A percentile compares a stretch with the other conserved stretches of the same genome.
phyloP scores from a whole-genome alignment of 176 grass and related monocot species.

The Aegilops longissima region DNA sequence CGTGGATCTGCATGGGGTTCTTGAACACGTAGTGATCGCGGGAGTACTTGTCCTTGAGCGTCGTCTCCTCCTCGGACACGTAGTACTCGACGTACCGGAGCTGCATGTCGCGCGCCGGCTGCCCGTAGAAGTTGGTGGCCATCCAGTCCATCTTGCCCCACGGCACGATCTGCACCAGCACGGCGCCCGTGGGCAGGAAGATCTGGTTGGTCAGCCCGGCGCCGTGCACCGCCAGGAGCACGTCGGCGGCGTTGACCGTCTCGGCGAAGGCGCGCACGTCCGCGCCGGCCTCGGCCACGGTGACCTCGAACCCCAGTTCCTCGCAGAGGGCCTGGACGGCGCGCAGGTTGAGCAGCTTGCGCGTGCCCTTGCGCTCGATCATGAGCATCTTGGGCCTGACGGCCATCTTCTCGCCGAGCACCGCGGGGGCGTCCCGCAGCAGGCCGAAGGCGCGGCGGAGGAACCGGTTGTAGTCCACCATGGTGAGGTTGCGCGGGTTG shows the following conservation, averaged over 20 bases:
- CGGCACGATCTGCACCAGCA: slow-evolving; percentile 56
- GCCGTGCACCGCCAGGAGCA: slow-evolving; percentile 75
- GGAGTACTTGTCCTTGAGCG: slow-evolving; percentile 64
- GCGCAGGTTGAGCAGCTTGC: slow-evolving; percentile 50
- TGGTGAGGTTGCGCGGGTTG: slow-evolving; percentile 50
- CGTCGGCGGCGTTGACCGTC: slow-evolving; percentile 65
- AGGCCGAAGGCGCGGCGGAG: slow-evolving; percentile 37
- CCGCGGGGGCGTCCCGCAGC: slow-evolving; percentile 18
- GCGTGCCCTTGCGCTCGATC: slow-evolving; percentile 51
- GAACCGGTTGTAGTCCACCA: slow-evolving; percentile 59
- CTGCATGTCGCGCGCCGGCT: slow-evolving; percentile 34
- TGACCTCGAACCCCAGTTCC: slow-evolving; percentile 45
- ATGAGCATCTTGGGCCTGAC: slow-evolving; percentile 30
- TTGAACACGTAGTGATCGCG: slow-evolving; percentile 78
- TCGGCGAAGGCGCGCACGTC: slow-evolving; percentile 56
- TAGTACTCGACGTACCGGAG: slow-evolving; percentile 88
- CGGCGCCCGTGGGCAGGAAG: slow-evolving; percentile 71
- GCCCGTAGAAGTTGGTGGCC: slow-evolving; percentile 15
- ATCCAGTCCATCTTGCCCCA: slow-evolving; percentile 27
- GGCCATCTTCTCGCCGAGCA: slow-evolving; percentile 32
- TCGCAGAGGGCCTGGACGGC: slow-evolving; percentile 23
- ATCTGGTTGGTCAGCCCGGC: slow-evolving; percentile 82
- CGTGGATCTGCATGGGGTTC: slow-evolving; percentile 70
- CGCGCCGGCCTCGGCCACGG: neutral
- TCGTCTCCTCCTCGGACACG: slow-evolving; percentile 71